Conservation (phyloP, 768 basidiomycete species). For the Boletellus sp. region DNA sequence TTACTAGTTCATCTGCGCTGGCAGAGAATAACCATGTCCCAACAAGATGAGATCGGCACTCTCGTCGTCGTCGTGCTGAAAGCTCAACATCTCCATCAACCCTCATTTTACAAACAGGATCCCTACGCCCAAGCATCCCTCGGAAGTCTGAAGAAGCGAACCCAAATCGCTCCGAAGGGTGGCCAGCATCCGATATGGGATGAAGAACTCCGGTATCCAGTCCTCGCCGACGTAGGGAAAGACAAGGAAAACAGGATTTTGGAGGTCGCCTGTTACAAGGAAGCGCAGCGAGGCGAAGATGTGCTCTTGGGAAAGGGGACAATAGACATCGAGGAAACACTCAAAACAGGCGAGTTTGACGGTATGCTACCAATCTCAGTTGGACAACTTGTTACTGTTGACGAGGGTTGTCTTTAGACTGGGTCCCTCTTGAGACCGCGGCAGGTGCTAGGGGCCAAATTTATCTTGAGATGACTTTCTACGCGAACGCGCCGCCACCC, state of each 20-base stretch:
- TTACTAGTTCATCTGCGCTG: too few relatives aligned
- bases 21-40: conserved; percentile 18
- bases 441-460: conserved; percentile 76
- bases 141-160: conserved; percentile 59
- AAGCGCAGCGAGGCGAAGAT: conserved; percentile 71
- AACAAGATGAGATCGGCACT: conserved; percentile 63
- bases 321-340: conserved; percentile 72
- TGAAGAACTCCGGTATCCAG: conserved; percentile 74
- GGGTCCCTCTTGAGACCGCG: conserved; percentile 58
- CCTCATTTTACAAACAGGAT: conserved; percentile 88
- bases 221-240: conserved; percentile 58
- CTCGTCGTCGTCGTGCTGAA: conserved; percentile 83
- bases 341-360: conserved; percentile 88
- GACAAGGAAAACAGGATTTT: conserved; percentile 47
- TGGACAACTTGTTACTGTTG: neutral
- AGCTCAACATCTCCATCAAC: conserved; percentile 80
- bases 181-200: conserved; percentile 96
- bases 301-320: conserved; percentile 69
- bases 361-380: conserved; percentile 48
- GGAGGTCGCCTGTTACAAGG: conserved; percentile 74
- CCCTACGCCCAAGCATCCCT: conserved; percentile 71
- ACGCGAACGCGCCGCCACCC: conserved; percentile 62
- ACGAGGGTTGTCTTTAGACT: conserved; percentile 45
- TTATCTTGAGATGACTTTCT: conserved; percentile 94
- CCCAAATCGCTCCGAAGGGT: conserved; percentile 74